Evolutionary conservation across 495 filamentous ascomycete genomes (phyloP).

Genomic region (Penicillium riverlandense): DNA sequence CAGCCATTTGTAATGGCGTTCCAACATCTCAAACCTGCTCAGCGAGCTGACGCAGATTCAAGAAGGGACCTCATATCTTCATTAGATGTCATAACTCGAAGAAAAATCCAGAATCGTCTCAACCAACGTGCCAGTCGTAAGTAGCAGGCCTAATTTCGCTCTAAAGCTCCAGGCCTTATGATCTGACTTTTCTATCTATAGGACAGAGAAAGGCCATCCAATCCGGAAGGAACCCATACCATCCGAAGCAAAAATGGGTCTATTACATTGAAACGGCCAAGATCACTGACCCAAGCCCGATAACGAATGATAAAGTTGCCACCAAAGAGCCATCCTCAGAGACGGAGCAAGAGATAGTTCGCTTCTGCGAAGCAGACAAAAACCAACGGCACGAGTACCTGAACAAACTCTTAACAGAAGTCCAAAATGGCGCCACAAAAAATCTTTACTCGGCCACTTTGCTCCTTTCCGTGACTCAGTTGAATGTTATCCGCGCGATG

Average conservation of each 20-base stretch:
- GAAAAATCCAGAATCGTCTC: conserved; percentile 18
- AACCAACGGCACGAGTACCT: neutral
- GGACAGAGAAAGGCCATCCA: conserved; percentile 10
- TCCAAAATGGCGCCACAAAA: neutral
- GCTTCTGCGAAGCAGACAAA: too few relatives aligned
- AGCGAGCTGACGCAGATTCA: too few relatives aligned
- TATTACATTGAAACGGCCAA: conserved; percentile 9
- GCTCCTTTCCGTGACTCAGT: conserved; percentile 1
- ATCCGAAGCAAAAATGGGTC: conserved; percentile 8
- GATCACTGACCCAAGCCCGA: neutral
- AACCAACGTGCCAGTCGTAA: conserved; percentile 20
- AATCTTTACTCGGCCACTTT: neutral
- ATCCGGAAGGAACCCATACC: neutral
- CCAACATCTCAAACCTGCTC: too few relatives aligned
- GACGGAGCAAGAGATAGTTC: neutral
- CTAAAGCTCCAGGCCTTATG: neutral
- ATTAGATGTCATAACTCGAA: conserved; percentile 8
- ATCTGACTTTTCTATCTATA: neutral
- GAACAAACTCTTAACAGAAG: neutral
- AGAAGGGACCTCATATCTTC: too few relatives aligned
- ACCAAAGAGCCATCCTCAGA: neutral
- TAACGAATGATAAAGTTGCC: neutral
- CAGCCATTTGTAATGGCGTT: too few relatives aligned
- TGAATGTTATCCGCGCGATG: conserved; percentile 9
- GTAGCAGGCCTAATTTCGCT: neutral